These are phyloP conservation scores for Geotrichum cucujoidarum DNA, from an alignment of 1,139 yeast genomes.

Conservation along the genomic window DNA sequence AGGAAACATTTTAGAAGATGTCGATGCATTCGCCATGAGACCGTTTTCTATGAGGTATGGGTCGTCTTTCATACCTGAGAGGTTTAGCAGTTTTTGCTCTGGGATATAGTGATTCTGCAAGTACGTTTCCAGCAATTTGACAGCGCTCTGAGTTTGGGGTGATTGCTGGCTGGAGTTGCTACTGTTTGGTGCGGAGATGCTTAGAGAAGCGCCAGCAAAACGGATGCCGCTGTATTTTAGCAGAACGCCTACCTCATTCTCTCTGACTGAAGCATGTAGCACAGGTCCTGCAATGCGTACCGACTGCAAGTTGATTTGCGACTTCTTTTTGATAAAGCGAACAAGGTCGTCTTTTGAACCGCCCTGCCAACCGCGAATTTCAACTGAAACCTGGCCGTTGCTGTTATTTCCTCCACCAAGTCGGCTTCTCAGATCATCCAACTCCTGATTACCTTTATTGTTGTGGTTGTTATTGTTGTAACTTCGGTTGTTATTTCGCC, in stretches of 20 bases:
- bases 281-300: conserved; percentile 43
- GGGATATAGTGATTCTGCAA: conserved; percentile 64
- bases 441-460: conserved; percentile 9
- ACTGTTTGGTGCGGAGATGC: conserved; percentile 44
- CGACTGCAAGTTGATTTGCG: conserved; percentile 52
- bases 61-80: conserved; percentile 65
- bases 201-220: conserved; percentile 71
- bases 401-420: conserved; percentile 29
- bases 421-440: conserved; percentile 20
- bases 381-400: conserved; percentile 42
- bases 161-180: conserved; percentile 22
- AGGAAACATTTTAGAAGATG: conserved; percentile 76
- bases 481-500: conserved; percentile 11
- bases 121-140: conserved; percentile 58
- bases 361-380: conserved; percentile 78
- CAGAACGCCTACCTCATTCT: conserved; percentile 55
- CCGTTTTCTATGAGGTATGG: conserved; percentile 58
- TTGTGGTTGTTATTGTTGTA: conserved; percentile 1
- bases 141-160: conserved; percentile 36
- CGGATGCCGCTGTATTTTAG: conserved; percentile 66
- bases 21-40: conserved; percentile 52
- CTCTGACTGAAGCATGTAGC: conserved; percentile 55
- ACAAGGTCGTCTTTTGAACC: conserved; percentile 58
- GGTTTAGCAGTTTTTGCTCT: conserved; percentile 59
- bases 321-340: conserved; percentile 63